A percentile compares a stretch with the other conserved stretches of the same genome.
Conservation (phyloP, 1,284 basidiomycete genomes). For the Cryptococcus floricola region DNA sequence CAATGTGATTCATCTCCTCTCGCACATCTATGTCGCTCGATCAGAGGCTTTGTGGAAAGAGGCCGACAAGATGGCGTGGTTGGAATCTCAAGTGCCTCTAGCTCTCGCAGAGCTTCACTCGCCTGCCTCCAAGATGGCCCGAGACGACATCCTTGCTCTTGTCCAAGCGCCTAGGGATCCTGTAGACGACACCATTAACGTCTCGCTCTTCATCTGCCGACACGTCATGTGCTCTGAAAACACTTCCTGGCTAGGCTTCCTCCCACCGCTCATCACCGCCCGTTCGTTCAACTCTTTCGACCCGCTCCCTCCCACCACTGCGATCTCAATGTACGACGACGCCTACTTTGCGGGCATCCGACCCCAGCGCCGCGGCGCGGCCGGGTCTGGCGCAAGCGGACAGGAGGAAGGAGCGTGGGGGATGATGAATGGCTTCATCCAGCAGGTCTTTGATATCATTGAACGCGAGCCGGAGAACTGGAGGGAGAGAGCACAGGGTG, state of each 20-base stretch:
- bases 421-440: constrained; percentile 16
- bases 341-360: constrained; percentile 63
- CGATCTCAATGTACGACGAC: constrained; percentile 60
- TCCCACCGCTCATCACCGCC: constrained; percentile 57
- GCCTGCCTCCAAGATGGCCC: constrained; percentile 18
- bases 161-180: constrained; percentile 47
- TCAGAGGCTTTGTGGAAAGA: constrained; percentile 77
- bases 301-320: constrained; percentile 67
- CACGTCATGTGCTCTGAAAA: constrained; percentile 67
- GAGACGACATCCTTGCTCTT: constrained; percentile 42
- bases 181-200: constrained; percentile 25
- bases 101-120: constrained; percentile 28
- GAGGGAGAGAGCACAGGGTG: constrained; percentile 17
- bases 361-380: constrained; percentile 1
- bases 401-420: constrained; percentile 12
- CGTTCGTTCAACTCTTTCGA: constrained; percentile 65
- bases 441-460: constrained; percentile 19
- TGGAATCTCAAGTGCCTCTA: constrained; percentile 53
- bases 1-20: constrained; percentile 58
- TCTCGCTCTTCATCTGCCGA: constrained; percentile 58
- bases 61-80: constrained; percentile 62
- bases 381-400: constrained; percentile 3
- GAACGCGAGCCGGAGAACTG: constrained; percentile 18
- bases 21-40: constrained; percentile 77
- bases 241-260: constrained; percentile 63